Percentiles rank a stretch among this genome's conserved stretches.
phyloP scores from a whole-genome alignment of 2,329 filamentous ascomycete species.

The Bipolaris gigantea region DNA sequence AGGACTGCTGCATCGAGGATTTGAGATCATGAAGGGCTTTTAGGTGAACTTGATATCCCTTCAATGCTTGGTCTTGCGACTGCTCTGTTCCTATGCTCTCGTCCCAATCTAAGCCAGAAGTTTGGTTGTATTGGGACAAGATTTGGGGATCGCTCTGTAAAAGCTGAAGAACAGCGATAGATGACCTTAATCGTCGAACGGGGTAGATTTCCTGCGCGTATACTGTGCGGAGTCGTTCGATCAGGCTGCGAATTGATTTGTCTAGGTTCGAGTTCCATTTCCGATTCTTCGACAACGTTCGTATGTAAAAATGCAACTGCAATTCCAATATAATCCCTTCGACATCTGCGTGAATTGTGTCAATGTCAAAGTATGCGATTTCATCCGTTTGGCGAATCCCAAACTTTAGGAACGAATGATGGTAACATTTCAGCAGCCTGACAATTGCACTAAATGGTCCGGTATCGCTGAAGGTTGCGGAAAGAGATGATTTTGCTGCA shows the following conservation, averaged over 20 bases:
- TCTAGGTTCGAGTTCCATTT: conserved; percentile 34
- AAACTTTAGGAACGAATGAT: conserved; percentile 53
- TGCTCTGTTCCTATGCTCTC: neutral
- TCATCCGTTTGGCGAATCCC: conserved; percentile 57
- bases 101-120: neutral
- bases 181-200: conserved; percentile 36
- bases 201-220: conserved; percentile 37
- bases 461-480: conserved; percentile 57
- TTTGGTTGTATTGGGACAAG: conserved; percentile 38
- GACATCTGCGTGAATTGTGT: conserved; percentile 27
- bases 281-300: conserved; percentile 35
- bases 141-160: conserved; percentile 64
- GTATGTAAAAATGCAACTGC: conserved; percentile 43
- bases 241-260: conserved; percentile 26
- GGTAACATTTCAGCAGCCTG: conserved; percentile 61
- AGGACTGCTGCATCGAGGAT: conserved; percentile 46
- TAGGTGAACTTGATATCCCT: conserved; percentile 41
- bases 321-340: conserved; percentile 48
- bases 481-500: conserved; percentile 56
- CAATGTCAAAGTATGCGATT: conserved; percentile 46
- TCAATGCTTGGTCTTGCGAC: conserved; percentile 41
- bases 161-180: conserved; percentile 34
- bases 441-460: conserved; percentile 58
- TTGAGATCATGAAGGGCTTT: conserved; percentile 45
- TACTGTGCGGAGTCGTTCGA: conserved; percentile 28